Evolutionary conservation across 1,139 yeast genomes (phyloP).

Genomic region (Arxiozyma slooffiae): DNA sequence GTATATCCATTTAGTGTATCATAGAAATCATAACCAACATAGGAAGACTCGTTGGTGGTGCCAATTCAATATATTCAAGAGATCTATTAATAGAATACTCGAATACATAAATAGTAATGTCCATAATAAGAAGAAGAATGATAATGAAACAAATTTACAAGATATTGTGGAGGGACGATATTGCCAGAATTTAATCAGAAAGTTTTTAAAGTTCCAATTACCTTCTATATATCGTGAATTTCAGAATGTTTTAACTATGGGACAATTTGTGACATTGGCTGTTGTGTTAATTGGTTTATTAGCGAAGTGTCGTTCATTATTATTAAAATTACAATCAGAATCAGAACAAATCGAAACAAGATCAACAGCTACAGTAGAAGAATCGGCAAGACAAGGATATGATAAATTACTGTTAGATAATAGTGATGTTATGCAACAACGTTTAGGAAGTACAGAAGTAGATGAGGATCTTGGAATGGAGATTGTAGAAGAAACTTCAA

Average conservation of each 20-base stretch:
- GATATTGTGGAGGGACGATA: constrained; percentile 7
- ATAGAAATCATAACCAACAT: constrained; percentile 70
- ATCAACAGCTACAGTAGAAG: background rate
- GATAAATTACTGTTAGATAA: too few species aligned
- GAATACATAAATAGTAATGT: constrained; percentile 35
- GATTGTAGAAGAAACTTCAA: background rate
- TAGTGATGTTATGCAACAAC: too few species aligned
- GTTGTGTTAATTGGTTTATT: constrained; percentile 53
- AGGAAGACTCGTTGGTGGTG: constrained; percentile 71
- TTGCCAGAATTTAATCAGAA: constrained; percentile 4
- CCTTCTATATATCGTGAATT: constrained; percentile 42
- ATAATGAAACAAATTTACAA: constrained; percentile 13
- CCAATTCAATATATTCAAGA: constrained; percentile 51
- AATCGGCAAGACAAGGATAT: constrained; percentile 4
- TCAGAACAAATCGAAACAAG: background rate
- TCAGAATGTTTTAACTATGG: constrained; percentile 59
- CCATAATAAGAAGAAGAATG: background rate
- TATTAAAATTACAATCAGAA: background rate
- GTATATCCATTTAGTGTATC: constrained; percentile 52
- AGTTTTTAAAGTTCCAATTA: background rate
- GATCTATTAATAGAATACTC: constrained; percentile 30
- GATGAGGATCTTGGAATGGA: constrained; percentile 3
- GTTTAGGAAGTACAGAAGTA: too few species aligned
- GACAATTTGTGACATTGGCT: constrained; percentile 71
- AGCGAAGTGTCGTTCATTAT: constrained; percentile 24